phyloP scores from a whole-genome alignment of 2,329 filamentous ascomycete genomes.

The Rasamsonia emersonii region DNA sequence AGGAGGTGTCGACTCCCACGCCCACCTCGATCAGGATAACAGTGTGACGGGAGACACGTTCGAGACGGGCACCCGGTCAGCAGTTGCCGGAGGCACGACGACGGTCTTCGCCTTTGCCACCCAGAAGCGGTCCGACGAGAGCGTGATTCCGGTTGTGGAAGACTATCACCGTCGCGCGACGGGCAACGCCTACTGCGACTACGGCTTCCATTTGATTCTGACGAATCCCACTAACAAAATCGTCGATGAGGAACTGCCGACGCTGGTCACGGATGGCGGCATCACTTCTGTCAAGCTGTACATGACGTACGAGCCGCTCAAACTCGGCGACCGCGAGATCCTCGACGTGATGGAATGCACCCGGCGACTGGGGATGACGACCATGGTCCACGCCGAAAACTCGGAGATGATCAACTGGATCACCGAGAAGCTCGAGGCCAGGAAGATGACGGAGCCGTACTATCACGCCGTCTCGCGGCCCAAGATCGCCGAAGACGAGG shows the following conservation, averaged over 20 bases:
- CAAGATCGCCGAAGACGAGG: constrained; percentile 34
- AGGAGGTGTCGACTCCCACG: constrained; percentile 38
- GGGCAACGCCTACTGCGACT: constrained; percentile 46
- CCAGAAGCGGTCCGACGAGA: constrained; percentile 39
- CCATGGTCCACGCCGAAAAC: constrained; percentile 40
- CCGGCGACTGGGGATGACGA: constrained; percentile 30
- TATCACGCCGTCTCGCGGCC: constrained; percentile 35
- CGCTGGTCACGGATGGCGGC: constrained; percentile 18
- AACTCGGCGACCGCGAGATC: constrained; percentile 28
- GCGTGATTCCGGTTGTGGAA: constrained; percentile 38
- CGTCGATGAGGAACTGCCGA: constrained; percentile 26
- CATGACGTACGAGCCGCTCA: constrained; percentile 35
- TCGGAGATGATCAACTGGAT: constrained; percentile 38
- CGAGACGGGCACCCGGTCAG: constrained; percentile 44
- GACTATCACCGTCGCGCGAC: constrained; percentile 39
- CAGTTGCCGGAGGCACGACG: constrained; percentile 51
- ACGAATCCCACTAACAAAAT: constrained; percentile 21
- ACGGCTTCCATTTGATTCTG: constrained; percentile 42
- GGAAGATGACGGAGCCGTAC: constrained; percentile 26
- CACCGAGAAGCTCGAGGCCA: constrained; percentile 27
- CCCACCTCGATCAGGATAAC: constrained; percentile 33
- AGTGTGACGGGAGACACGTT: constrained; percentile 37
- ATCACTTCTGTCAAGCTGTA: constrained; percentile 36
- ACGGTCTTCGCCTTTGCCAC: constrained; percentile 51
- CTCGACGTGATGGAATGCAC: constrained; percentile 10